Conservation (phyloP, 805 yeast species). For the Kregervanrija delftensis region DNA sequence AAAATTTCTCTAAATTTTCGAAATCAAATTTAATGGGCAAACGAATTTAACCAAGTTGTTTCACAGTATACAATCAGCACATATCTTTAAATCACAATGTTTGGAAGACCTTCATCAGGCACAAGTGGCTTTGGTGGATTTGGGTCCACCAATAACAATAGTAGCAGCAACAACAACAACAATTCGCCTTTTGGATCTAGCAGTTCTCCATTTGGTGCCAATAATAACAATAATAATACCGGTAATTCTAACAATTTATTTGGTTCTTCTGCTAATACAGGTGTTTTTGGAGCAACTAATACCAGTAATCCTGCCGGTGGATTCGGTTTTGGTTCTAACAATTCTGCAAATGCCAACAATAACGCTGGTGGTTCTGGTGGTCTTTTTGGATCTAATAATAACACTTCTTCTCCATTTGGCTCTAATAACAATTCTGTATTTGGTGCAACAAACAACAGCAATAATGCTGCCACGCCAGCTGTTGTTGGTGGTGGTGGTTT, state of each 20-base stretch:
- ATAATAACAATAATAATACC: slow-evolving; percentile 8
- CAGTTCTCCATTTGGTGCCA: slow-evolving; percentile 16
- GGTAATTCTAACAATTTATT: slow-evolving; percentile 17
- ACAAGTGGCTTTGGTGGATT: slow-evolving; percentile 49
- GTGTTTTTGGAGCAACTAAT: slow-evolving; percentile 18
- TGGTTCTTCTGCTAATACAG: slow-evolving; percentile 15
- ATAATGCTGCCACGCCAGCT: not conserved
- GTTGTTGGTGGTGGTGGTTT: slow-evolving; percentile 6
- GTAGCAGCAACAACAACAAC: slow-evolving; percentile 7
- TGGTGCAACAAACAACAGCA: slow-evolving; percentile 6
- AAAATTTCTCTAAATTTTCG: too few species aligned
- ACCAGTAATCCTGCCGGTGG: slow-evolving; percentile 10
- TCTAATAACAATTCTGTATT: slow-evolving; percentile 13
- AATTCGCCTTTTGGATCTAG: slow-evolving; percentile 19
- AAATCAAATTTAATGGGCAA: too few species aligned
- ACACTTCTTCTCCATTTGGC: slow-evolving; percentile 36
- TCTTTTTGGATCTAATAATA: slow-evolving; percentile 9
- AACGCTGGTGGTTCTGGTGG: slow-evolving; percentile 26
- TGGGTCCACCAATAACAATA: not conserved
- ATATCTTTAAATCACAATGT: slow-evolving; percentile 27
- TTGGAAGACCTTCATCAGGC: slow-evolving; percentile 36
- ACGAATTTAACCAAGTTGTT: too few species aligned
- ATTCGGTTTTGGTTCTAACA: slow-evolving; percentile 26
- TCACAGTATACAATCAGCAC: too few species aligned
- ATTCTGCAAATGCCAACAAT: slow-evolving; percentile 18